Conservation (phyloP, 495 filamentous ascomycete species). For the Penicillium waksmanii region DNA sequence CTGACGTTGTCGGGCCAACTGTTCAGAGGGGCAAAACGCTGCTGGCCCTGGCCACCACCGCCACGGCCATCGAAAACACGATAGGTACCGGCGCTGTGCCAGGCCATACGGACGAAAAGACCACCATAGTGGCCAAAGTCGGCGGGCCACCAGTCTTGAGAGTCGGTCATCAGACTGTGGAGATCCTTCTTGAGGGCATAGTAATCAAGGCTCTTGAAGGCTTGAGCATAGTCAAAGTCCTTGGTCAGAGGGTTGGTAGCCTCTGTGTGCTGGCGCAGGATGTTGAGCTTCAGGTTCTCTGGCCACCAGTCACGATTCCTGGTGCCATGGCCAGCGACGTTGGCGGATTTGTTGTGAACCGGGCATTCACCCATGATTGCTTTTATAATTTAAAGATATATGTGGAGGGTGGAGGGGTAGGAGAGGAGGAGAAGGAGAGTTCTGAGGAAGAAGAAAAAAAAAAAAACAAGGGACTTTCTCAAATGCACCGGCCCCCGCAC, state of each 20-base stretch:
- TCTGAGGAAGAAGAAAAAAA: not conserved
- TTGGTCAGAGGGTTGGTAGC: constrained; percentile 60
- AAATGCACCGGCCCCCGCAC: constrained; percentile 23
- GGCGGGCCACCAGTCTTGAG: constrained; percentile 76
- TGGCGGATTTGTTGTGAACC: constrained; percentile 44
- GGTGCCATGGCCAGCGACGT: constrained; percentile 64
- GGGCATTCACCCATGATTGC: constrained; percentile 53
- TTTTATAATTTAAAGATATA: not conserved
- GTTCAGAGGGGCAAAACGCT: constrained; percentile 77
- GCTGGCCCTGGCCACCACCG: constrained; percentile 70
- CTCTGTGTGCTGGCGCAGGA: constrained; percentile 69
- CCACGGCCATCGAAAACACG: constrained; percentile 72
- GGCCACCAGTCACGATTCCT: constrained; percentile 74
- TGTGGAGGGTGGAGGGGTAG: not conserved
- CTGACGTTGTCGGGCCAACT: constrained; percentile 78
- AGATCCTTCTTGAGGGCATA: constrained; percentile 72
- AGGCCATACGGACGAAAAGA: constrained; percentile 76
- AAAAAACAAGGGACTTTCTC: not conserved
- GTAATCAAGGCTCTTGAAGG: constrained; percentile 74
- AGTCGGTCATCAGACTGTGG: constrained; percentile 68
- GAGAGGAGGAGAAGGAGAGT: not conserved
- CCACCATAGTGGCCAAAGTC: constrained; percentile 79
- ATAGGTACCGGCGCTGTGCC: constrained; percentile 77
- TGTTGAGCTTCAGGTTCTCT: constrained; percentile 62
- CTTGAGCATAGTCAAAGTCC: constrained; percentile 69